Base-by-base conservation (phyloP, 2,329 filamentous ascomycete species). In the Chrysoporthe puriensis region DNA sequence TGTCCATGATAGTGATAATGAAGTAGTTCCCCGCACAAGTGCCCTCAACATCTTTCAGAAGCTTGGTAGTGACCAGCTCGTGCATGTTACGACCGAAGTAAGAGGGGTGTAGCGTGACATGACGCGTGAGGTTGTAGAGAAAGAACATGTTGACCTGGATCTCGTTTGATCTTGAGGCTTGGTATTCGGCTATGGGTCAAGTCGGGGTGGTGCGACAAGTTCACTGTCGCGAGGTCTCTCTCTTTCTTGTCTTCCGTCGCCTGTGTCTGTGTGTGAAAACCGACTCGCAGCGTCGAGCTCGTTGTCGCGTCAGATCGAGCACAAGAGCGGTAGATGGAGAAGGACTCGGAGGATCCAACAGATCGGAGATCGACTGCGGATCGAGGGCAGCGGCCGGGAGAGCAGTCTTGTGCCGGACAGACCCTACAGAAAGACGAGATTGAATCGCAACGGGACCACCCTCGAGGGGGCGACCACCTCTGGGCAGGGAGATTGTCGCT, bases 1-100 rank as follows among this genome's bases (percentile, higher is more conserved):
- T 92, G 79, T 97, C 94, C 88, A 99, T 95, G 75, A 99, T 96
- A 76, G 94, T 96, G 74, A 99, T 96, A 77, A 99, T 96, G 80
- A 96, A 98, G 84, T 97, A 97, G 78, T 93, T 93, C 68, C 96
- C 96, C 3, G 94, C 96, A 80, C 94, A 97, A 54, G 92, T 95
- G 34, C 96, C 96, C 81, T 99, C 96, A 70, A 97, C 93, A 77
- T 98, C 95, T 76, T 92, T 91, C 72, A 97, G 87, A 40, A 99
- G 88, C 79, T 95, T 94, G 73, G 91, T 91, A 63, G 92, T 95
- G 52, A 99, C 92, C 74, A 97, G 90, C 73, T 96, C 91, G 74
- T 95, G 91, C 84, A 97, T 96, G 77, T 96, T 93, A 71, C 93
- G 91, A 68, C 94, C 94, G 78, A 99, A 98, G 83, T 96, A 99